Base-by-base conservation (phyloP, 2,329 filamentous ascomycete species). In the Talaromyces sp. region DNA sequence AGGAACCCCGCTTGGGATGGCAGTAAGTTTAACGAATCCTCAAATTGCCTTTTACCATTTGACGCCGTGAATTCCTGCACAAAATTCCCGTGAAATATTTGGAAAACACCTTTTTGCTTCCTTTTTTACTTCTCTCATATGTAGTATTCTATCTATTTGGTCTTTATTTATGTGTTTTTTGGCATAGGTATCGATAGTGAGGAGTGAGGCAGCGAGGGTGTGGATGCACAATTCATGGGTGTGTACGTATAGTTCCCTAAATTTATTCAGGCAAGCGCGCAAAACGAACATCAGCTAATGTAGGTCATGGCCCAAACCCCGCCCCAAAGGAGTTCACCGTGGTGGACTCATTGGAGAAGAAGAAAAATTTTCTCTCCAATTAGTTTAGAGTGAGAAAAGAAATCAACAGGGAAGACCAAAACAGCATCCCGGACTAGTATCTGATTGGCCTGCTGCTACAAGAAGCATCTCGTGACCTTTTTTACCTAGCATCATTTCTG, bases 291-390 rank as follows among this genome's bases (percentile, higher is more conserved):
- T 25, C 41, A 50, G 41, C 54, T 56, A 56, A 56, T 56, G 54
- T 41, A 56, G 54, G 54, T 56, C 54, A 56, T 56, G 54, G 40
- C 19, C 41, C 40, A 45, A n/a, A 45, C 53, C 39, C 53, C 41
- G 54, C 54, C 54, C 41, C 52, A 50, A 50, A 41, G 19, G 17
- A 56, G 41, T 50, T 56, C 54, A 56, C 54, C 54, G 54, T 41
- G 54, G 33, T 50, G 48, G 48, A 39, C 17, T 37, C 52, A 41
- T 41, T 54, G 52, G 39, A 54, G 22, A 45, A 31, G 19, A 31
- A 25, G 25, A 53, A 53, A 53, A 52, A 22, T 39, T 53, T 39
- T 39, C 33, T 1, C 50, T 37, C 33, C 25, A 28, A 28, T 28
- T n/a, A n/a, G n/a, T n/a, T n/a, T n/a, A n/a, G n/a, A n/a, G 25